Percentiles rank a stretch among this genome's conserved stretches.
Conservation (phyloP, 2,329 filamentous ascomycete genomes). For the Colletotrichum musicola region DNA sequence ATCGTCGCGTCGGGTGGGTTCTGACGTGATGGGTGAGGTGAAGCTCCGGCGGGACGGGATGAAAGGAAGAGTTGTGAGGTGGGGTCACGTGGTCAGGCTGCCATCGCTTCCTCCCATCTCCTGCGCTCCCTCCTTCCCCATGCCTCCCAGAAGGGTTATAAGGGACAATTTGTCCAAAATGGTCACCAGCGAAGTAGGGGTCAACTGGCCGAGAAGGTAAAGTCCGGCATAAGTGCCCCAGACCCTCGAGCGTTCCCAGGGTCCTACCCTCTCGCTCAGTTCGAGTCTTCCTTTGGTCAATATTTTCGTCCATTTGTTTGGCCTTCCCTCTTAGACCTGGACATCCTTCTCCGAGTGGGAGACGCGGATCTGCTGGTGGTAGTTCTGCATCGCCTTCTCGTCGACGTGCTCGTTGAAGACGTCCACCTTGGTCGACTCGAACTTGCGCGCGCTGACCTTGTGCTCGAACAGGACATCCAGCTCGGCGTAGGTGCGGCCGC, state of each 20-base stretch:
- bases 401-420: conserved; percentile 65
- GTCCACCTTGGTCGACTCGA: conserved; percentile 69
- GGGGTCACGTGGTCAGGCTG: too few species aligned
- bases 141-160: too few species aligned
- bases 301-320: not conserved
- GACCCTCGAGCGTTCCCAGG: not conserved
- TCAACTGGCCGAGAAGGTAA: too few species aligned
- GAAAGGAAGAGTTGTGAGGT: too few species aligned
- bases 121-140: too few species aligned
- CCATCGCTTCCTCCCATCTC: too few species aligned
- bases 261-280: not conserved
- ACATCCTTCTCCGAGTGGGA: conserved; percentile 45
- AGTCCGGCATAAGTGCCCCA: not conserved
- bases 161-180: too few species aligned
- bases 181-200: too few species aligned
- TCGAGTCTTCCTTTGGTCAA: not conserved
- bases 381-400: conserved; percentile 60
- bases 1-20: not conserved
- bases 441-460: conserved; percentile 78
- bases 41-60: too few species aligned
- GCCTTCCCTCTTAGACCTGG: conserved; percentile 4
- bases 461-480: conserved; percentile 87
- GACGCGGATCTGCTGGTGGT: conserved; percentile 56
- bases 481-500: conserved; percentile 86
- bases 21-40: too few species aligned